phyloP scores from a whole-genome alignment of 441 rosid species.

The Croton setiger region DNA sequence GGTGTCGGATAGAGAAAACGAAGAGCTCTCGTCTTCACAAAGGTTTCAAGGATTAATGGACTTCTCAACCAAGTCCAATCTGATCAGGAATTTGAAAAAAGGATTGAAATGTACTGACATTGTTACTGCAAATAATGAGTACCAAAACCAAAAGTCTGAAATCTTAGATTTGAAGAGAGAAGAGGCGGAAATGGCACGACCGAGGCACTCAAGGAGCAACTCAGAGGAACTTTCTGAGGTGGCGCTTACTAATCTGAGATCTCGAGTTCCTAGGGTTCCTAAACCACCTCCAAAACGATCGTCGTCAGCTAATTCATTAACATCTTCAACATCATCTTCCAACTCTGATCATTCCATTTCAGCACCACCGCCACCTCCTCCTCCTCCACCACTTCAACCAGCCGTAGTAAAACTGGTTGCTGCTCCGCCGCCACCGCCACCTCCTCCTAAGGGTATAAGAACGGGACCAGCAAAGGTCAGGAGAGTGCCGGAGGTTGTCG shows the following conservation, averaged over 20 bases:
- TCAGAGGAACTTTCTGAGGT: slow-evolving; percentile 70
- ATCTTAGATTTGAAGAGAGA: slow-evolving; percentile 35
- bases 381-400: slow-evolving; percentile 20
- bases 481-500: slow-evolving; percentile 92
- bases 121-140: slow-evolving; percentile 17
- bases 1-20: slow-evolving; percentile 39
- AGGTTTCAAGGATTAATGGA: slow-evolving; percentile 67
- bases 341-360: slow-evolving; percentile 24
- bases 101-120: slow-evolving; percentile 30
- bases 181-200: slow-evolving; percentile 33
- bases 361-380: slow-evolving; percentile 33
- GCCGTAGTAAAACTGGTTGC: not conserved
- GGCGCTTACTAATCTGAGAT: slow-evolving; percentile 50
- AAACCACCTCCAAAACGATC: slow-evolving; percentile 87
- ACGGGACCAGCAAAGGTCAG: slow-evolving; percentile 60
- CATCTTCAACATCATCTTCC: slow-evolving; percentile 22
- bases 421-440: slow-evolving; percentile 56
- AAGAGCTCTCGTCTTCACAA: slow-evolving; percentile 59
- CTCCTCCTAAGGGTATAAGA: slow-evolving; percentile 46
- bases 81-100: slow-evolving; percentile 48
- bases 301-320: slow-evolving; percentile 9
- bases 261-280: slow-evolving; percentile 76
- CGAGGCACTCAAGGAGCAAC: slow-evolving; percentile 49
- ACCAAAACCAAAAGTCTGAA: slow-evolving; percentile 24
- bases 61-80: slow-evolving; percentile 46